A percentile compares a stretch with the other conserved stretches of the same genome.
phyloP scores from a whole-genome alignment of 2,329 filamentous ascomycete species.

The Pyrenochaeta sp. region DNA sequence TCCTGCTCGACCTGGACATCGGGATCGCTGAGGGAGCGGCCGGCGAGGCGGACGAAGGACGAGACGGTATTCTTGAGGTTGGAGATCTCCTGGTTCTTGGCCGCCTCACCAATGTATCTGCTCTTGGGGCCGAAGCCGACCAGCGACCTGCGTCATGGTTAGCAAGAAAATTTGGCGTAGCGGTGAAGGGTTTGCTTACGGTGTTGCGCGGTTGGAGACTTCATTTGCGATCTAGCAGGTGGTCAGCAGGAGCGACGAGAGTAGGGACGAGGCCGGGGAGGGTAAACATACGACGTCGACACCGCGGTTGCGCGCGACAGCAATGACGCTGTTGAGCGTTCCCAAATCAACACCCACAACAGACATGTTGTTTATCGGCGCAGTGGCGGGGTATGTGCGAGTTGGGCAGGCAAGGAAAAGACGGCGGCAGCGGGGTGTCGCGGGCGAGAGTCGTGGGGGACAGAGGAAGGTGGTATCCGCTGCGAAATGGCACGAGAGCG shows the following conservation, averaged over 20 bases:
- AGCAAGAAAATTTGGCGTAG: slow-evolving; percentile 15
- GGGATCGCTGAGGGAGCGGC: slow-evolving; percentile 85
- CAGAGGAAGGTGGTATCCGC: slow-evolving; percentile 3
- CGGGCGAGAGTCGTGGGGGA: slow-evolving; percentile 5
- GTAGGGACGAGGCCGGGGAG: neutral
- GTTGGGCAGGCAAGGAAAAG: slow-evolving; percentile 15
- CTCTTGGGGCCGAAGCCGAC: slow-evolving; percentile 95
- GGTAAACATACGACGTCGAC: slow-evolving; percentile 89
- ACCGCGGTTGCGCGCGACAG: slow-evolving; percentile 96
- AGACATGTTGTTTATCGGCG: slow-evolving; percentile 60
- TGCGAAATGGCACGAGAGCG: slow-evolving; percentile 6
- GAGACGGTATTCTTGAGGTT: slow-evolving; percentile 99
- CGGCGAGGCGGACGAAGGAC: slow-evolving; percentile 90
- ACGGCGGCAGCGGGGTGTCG: slow-evolving; percentile 12
- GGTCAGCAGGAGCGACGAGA: slow-evolving; percentile 37
- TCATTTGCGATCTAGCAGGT: slow-evolving; percentile 88
- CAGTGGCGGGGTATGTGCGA: slow-evolving; percentile 40
- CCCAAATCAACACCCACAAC: slow-evolving; percentile 90
- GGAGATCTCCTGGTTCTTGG: slow-evolving; percentile 98
- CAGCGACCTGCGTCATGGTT: slow-evolving; percentile 65
- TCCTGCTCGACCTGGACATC: slow-evolving; percentile 93
- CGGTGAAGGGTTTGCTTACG: slow-evolving; percentile 69
- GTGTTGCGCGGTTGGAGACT: slow-evolving; percentile 96
- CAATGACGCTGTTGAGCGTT: slow-evolving; percentile 95
- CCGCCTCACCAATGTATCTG: slow-evolving; percentile 91